A percentile compares a stretch with the other conserved stretches of the same genome.
phyloP scores from a whole-genome alignment of 169 alveolate genomes.

The Cryptosporidium viatorum region DNA sequence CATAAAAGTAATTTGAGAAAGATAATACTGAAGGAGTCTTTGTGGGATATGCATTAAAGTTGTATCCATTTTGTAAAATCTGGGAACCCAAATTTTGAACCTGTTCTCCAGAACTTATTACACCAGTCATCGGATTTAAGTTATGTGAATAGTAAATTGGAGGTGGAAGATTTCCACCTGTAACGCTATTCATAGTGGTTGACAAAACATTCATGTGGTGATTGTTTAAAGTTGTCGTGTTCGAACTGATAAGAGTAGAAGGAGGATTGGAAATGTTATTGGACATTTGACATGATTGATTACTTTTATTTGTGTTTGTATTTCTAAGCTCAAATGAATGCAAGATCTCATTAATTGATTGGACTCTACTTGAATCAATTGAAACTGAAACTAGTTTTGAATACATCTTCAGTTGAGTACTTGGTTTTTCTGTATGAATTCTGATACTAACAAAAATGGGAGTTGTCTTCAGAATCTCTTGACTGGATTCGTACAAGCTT shows the following conservation, averaged over 20 bases:
- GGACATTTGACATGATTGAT: background rate
- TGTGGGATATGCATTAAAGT: background rate
- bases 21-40: conserved; percentile 44
- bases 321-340: conserved; percentile 14
- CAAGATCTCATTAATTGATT: conserved; percentile 41
- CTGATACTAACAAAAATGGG: conserved; percentile 29
- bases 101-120: background rate
- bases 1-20: conserved; percentile 20
- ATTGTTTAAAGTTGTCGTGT: background rate
- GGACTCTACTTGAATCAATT: conserved; percentile 43
- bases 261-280: background rate
- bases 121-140: background rate
- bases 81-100: background rate
- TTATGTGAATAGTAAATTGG: conserved; percentile 30
- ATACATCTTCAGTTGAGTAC: conserved; percentile 22
- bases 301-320: background rate
- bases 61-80: background rate
- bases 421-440: background rate
- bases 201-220: background rate
- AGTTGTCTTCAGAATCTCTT: conserved; percentile 33
- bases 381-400: background rate
- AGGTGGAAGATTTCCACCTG: conserved; percentile 15
- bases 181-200: background rate
- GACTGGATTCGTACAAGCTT: background rate
- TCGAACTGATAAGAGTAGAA: conserved; percentile 17